phyloP scores from a whole-genome alignment of 768 basidiomycete species.

The Kondoa subrosea region DNA sequence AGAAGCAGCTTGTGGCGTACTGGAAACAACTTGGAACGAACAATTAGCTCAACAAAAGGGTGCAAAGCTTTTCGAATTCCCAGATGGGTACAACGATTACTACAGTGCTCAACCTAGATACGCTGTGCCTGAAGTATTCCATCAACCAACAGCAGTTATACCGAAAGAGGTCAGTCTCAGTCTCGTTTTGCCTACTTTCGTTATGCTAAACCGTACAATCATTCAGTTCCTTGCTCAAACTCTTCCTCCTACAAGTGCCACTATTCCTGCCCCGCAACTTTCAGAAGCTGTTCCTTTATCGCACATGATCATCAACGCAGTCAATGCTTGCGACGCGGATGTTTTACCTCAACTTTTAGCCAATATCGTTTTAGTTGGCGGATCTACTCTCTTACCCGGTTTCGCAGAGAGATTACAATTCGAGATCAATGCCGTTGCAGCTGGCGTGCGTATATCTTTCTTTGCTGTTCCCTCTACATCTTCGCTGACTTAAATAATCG shows the following conservation, averaged over 20 bases:
- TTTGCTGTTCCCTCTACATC: not conserved
- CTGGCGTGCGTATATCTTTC: slow-evolving; percentile 46
- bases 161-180: slow-evolving; percentile 22
- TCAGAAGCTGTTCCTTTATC: slow-evolving; percentile 39
- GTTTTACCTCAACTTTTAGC: slow-evolving; percentile 72
- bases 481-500: not conserved
- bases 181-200: not conserved
- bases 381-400: slow-evolving; percentile 70
- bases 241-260: slow-evolving; percentile 28
- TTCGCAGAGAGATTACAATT: slow-evolving; percentile 62
- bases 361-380: slow-evolving; percentile 92
- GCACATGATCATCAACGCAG: slow-evolving; percentile 54
- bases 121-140: slow-evolving; percentile 73
- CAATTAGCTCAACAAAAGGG: slow-evolving; percentile 50
- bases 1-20: slow-evolving; percentile 68
- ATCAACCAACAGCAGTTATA: slow-evolving; percentile 45
- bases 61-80: slow-evolving; percentile 63
- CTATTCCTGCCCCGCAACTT: slow-evolving; percentile 33
- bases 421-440: slow-evolving; percentile 58
- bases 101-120: slow-evolving; percentile 62
- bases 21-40: slow-evolving; percentile 75
- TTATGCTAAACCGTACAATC: not conserved
- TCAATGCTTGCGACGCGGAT: slow-evolving; percentile 77
- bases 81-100: slow-evolving; percentile 71
- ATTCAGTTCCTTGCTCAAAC: slow-evolving; percentile 29